Evolutionary conservation across 352 stramenopile species (phyloP).

Genomic region (Pythium apleroticum): DNA sequence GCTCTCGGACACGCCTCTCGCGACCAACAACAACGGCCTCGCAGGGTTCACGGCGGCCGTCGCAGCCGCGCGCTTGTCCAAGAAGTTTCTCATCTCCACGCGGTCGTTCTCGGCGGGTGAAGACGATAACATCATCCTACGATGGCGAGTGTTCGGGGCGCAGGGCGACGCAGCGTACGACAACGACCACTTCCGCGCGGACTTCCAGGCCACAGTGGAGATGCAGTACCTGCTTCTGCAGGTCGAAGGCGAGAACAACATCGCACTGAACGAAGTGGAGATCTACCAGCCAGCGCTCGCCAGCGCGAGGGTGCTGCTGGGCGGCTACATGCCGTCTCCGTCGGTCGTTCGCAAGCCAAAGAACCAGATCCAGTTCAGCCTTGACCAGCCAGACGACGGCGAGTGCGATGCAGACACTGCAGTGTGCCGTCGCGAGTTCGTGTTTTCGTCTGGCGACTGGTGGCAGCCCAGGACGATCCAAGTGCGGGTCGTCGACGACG

Average conservation of each 20-base stretch:
- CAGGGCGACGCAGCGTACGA: constrained; percentile 30
- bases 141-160: constrained; percentile 63
- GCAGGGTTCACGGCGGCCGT: constrained; percentile 35
- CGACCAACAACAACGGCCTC: constrained; percentile 34
- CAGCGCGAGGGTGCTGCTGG: constrained; percentile 41
- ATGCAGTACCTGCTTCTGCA: constrained; percentile 51
- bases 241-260: constrained; percentile 55
- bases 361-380: constrained; percentile 48
- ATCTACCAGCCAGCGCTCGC: constrained; percentile 66
- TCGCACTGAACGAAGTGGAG: constrained; percentile 61
- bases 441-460: constrained; percentile 66
- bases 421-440: constrained; percentile 56
- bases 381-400: constrained; percentile 28
- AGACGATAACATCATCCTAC: constrained; percentile 40
- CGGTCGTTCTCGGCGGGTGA: constrained; percentile 47
- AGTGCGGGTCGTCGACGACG: constrained; percentile 46
- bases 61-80: constrained; percentile 24
- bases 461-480: constrained; percentile 33
- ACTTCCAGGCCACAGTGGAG: constrained; percentile 39
- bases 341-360: constrained; percentile 29
- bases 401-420: constrained; percentile 37
- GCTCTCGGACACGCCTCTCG: constrained; percentile 39
- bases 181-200: constrained; percentile 37
- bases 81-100: constrained; percentile 40
- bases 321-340: constrained; percentile 54